Conservation (phyloP, 208 protist species). For the Trypanosoma melophagium region DNA sequence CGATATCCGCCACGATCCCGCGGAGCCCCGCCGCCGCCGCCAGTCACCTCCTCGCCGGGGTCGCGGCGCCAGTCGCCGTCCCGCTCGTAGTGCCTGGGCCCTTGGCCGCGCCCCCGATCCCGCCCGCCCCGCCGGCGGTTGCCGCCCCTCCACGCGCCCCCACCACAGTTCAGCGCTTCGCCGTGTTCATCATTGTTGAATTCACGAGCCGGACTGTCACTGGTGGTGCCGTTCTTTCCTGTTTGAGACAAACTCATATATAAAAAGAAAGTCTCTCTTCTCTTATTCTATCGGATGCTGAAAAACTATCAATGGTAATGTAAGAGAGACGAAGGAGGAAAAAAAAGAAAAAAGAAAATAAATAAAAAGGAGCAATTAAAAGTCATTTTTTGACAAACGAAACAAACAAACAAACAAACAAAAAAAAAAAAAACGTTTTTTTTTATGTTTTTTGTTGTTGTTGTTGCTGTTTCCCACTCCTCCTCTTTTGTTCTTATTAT, state of each 20-base stretch:
- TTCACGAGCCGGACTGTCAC: conserved; percentile 26
- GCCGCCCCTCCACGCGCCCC: conserved; percentile 29
- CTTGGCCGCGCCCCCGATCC: conserved; percentile 25
- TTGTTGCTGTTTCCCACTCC: no score
- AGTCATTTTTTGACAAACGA: no score
- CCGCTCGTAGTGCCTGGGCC: conserved; percentile 17
- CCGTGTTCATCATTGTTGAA: conserved; percentile 19
- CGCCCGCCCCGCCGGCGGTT: conserved; percentile 35
- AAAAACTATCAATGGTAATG: background rate
- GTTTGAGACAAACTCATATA: conserved; percentile 27
- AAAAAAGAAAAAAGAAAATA: no score
- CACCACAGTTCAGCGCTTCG: conserved; percentile 18
- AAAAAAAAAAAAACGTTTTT: no score
- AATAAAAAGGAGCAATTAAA: no score
- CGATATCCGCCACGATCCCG: conserved; percentile 19
- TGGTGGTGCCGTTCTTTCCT: conserved; percentile 28
- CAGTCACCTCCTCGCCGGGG: background rate
- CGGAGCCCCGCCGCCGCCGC: conserved; percentile 3
- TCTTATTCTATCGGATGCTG: conserved; percentile 17
- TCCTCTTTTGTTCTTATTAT: no score
- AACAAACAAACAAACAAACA: no score
- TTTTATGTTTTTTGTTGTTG: no score
- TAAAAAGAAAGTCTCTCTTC: conserved; percentile 15
- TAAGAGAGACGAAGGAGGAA: no score
- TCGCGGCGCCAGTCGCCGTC: conserved; percentile 23